Percentiles rank a stretch among this genome's conserved stretches.
phyloP scores from a whole-genome alignment of 495 filamentous ascomycete species.

The Hamigera avellanea region DNA sequence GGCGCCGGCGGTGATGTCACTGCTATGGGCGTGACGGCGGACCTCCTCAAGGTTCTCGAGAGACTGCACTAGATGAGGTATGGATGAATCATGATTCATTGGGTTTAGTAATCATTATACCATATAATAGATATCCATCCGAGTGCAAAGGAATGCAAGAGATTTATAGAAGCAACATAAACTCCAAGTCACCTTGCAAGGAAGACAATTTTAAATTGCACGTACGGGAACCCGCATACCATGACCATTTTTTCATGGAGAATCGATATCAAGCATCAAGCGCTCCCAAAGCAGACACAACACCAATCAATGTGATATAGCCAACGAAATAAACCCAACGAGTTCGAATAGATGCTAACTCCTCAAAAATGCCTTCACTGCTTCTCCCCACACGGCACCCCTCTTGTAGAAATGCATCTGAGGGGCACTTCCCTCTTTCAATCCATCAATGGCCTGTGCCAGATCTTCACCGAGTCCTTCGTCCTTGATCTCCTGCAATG shows the following conservation, averaged over 20 bases:
- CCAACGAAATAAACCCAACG: no score
- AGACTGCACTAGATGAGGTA: constrained; percentile 18
- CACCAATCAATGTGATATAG: no score
- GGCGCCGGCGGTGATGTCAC: constrained; percentile 93
- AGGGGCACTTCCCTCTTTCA: constrained; percentile 56
- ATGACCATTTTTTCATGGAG: no score
- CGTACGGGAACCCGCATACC: no score
- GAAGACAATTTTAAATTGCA: no score
- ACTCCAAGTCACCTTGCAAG: no score
- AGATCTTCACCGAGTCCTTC: constrained; percentile 57
- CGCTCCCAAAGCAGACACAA: no score
- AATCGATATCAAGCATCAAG: no score
- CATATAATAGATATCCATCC: no score
- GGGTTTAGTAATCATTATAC: constrained; percentile 3
- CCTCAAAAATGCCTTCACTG: constrained; percentile 47
- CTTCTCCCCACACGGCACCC: constrained; percentile 52
- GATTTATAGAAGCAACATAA: no score
- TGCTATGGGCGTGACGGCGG: constrained; percentile 86
- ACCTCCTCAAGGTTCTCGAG: constrained; percentile 74
- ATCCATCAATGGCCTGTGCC: constrained; percentile 60
- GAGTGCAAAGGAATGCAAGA: no score
- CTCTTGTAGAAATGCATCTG: constrained; percentile 61
- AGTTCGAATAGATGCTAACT: no score
- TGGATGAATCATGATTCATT: constrained; percentile 1
- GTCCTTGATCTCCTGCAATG: constrained; percentile 51